Conservation (phyloP, 495 filamentous ascomycete genomes). For the Daldinia concentrica region DNA sequence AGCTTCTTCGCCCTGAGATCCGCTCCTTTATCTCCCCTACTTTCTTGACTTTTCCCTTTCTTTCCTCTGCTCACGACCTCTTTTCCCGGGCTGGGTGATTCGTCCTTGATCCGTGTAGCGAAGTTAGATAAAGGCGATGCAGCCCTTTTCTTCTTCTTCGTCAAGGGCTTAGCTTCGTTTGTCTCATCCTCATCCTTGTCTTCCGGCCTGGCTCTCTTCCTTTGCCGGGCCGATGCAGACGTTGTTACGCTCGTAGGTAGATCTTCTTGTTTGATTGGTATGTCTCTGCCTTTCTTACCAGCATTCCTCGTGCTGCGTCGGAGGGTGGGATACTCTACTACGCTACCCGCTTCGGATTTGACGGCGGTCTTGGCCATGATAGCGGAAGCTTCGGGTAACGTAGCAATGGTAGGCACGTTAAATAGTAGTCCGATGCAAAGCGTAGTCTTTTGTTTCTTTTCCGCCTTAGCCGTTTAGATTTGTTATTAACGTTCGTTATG, state of each 20-base stretch:
- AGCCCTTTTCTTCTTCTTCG: neutral
- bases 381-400: neutral
- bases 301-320: neutral
- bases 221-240: neutral
- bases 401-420: neutral
- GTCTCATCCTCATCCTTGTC: conserved; percentile 1
- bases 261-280: conserved; percentile 6
- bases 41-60: neutral
- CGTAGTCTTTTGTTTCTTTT: neutral
- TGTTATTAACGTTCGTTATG: neutral
- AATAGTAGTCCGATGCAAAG: neutral
- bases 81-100: neutral
- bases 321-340: neutral
- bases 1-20: conserved; percentile 45
- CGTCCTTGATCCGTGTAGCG: neutral
- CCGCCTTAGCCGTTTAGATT: neutral
- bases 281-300: neutral
- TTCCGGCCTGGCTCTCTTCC: neutral
- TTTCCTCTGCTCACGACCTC: neutral
- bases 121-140: neutral
- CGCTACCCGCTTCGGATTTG: conserved; percentile 1
- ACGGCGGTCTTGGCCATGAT: conserved; percentile 20
- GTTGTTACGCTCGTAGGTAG: neutral
- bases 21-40: neutral
- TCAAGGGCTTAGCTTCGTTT: neutral